phyloP scores from a whole-genome alignment of 106 monocot species.

The Allium sativum region DNA sequence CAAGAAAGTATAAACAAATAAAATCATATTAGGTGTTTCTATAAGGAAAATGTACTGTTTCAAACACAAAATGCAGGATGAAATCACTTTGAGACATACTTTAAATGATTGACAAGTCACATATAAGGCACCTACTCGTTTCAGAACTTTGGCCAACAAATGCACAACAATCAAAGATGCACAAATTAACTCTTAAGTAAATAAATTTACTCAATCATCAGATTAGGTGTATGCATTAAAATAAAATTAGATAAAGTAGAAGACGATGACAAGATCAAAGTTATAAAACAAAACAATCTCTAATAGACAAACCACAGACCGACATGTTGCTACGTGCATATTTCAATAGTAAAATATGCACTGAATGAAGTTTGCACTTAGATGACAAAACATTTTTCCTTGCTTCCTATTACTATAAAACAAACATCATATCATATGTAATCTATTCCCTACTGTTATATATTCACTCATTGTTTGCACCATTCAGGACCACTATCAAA shows the following conservation, averaged over 20 bases:
- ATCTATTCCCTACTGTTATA: too few relatives aligned
- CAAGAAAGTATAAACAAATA: constrained; percentile 5
- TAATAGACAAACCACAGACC: not conserved
- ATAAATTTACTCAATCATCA: not conserved
- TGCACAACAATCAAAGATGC: not conserved
- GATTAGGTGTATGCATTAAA: not conserved
- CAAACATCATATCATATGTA: too few relatives aligned
- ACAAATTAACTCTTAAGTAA: not conserved
- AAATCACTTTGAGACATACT: constrained; percentile 72
- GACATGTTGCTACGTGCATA: too few relatives aligned
- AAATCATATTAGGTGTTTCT: too few relatives aligned
- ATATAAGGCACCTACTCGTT: constrained; percentile 91
- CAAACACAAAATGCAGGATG: too few relatives aligned
- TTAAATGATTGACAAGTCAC: constrained; percentile 88
- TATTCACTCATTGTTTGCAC: too few relatives aligned
- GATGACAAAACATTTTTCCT: too few relatives aligned
- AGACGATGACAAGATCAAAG: not conserved
- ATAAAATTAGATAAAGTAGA: not conserved
- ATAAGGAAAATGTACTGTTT: too few relatives aligned
- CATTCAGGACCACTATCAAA: too few relatives aligned
- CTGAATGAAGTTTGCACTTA: too few relatives aligned
- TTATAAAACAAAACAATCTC: not conserved
- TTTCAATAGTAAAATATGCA: too few relatives aligned
- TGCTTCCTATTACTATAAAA: too few relatives aligned
- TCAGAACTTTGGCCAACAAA: constrained; percentile 79